Percentiles rank a stretch among this genome's conserved stretches.
Conservation (phyloP, 2,329 filamentous ascomycete species). For the Fusarium coicis region DNA sequence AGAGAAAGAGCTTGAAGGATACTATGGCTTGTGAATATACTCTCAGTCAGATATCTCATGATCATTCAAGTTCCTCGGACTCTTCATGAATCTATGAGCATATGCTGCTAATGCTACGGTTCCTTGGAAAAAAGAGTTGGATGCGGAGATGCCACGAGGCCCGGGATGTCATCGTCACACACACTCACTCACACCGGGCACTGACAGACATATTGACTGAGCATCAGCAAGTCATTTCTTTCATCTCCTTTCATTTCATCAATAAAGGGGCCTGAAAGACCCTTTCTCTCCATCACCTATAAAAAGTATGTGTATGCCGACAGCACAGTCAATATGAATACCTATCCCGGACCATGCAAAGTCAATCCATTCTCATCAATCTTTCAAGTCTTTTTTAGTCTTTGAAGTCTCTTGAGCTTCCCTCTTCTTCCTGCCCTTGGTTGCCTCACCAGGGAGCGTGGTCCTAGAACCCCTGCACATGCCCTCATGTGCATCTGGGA, state of each 20-base stretch:
- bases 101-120: slow-evolving; percentile 1
- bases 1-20: not conserved
- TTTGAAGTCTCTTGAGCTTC: not conserved
- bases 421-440: slow-evolving; percentile 16
- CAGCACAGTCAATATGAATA: not conserved
- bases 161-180: slow-evolving; percentile 39
- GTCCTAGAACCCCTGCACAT: slow-evolving; percentile 23
- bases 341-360: not conserved
- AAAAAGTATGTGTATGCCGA: not conserved
- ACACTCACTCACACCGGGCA: slow-evolving; percentile 20
- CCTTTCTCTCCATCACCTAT: not conserved
- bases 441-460: slow-evolving; percentile 22
- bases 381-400: not conserved
- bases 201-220: slow-evolving; percentile 18
- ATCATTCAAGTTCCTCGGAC: not conserved
- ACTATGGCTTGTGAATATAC: not conserved
- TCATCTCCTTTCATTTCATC: not conserved
- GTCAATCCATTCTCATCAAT: not conserved
- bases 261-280: not conserved
- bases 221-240: slow-evolving; percentile 15
- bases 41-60: not conserved
- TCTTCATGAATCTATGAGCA: not conserved
- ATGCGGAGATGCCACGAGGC: slow-evolving; percentile 39
- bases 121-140: slow-evolving; percentile 25
- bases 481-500: slow-evolving; percentile 16